Evolutionary conservation across 257 asterid genomes (phyloP), one percentile per base, ranked within the genome.

Genomic region (Jaltomata sinuosa): DNA sequence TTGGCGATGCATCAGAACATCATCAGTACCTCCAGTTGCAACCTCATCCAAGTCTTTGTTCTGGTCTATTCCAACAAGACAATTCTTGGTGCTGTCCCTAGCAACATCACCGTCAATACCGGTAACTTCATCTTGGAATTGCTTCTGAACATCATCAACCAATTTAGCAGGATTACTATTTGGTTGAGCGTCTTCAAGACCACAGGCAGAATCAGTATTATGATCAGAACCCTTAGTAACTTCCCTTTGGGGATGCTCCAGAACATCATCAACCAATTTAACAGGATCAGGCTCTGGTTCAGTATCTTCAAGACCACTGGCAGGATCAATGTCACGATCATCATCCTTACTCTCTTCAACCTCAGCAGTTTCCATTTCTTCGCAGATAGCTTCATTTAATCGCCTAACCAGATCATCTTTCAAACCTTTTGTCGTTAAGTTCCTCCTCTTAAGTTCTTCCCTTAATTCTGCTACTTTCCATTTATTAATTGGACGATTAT

Each of bases 391-490:
- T 83, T 88, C 91, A 62, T 83, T 85, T 86, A 88, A 52, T 77
- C 91, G 82, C 64, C 80, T 87, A 47, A 88, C 91, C 45, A 88
- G 80, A 12, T 86, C 91, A 84, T 88, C 91, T 85, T 88, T 88
- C 87, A 88, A 81, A 54, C 91, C 91, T 81, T 80, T 87, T 22
- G 78, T 40, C 12, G 38, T 8, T 78, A 87, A 87, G 76, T 84
- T 83, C 81, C 91, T 84, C 79, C 81, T 88, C 89, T 87, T 88
- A 80, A 88, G 91, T 87, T 88, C 91, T 79, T 88, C 89, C 86
- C 72, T 88, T 84, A 88, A 27, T 65, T 88, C 88, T 19, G 87
- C 81, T 64, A 88, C 91, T 85, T 87, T 88, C 91, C 91, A 88
- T 80, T 88, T 88, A 76, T 87, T 87, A 67, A 88, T 88, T 67